These are phyloP conservation scores for Ascocoryne sarcoides DNA, from an alignment of 2,329 filamentous ascomycete species.

Conservation along the genomic window DNA sequence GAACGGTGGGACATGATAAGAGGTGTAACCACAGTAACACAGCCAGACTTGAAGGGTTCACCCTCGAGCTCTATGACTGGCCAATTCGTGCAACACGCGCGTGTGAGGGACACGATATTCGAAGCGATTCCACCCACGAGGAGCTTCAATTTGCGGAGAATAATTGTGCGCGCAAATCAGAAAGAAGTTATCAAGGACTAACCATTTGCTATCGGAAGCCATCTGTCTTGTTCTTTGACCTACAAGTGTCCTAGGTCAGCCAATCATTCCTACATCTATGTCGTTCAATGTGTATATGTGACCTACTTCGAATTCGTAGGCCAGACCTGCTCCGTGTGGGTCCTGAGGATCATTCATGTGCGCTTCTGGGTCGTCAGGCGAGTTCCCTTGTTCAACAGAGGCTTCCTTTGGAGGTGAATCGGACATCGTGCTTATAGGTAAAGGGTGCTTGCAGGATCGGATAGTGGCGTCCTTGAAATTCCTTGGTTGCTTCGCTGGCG, in stretches of 20 bases:
- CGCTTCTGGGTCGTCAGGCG: slow-evolving; percentile 81
- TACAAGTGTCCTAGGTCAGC: slow-evolving; percentile 4
- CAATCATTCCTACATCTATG: slow-evolving; percentile 2
- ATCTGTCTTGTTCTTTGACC: slow-evolving; percentile 85
- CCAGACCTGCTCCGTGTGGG: slow-evolving; percentile 66
- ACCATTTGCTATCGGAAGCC: slow-evolving; percentile 99
- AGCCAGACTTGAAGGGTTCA: slow-evolving; percentile 24
- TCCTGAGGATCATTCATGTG: slow-evolving; percentile 72
- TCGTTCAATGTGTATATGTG: not conserved
- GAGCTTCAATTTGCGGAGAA: slow-evolving; percentile 23
- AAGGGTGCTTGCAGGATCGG: slow-evolving; percentile 4
- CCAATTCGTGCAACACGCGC: slow-evolving; percentile 23
- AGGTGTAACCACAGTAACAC: slow-evolving; percentile 25
- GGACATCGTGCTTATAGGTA: slow-evolving; percentile 67
- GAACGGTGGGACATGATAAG: slow-evolving; percentile 51
- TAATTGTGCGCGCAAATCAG: slow-evolving; percentile 41
- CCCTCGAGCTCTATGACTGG: slow-evolving; percentile 26
- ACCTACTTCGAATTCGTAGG: slow-evolving; percentile 72
- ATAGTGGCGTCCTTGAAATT: slow-evolving; percentile 12
- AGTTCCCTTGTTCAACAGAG: slow-evolving; percentile 79
- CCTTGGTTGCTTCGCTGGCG: slow-evolving; percentile 5
- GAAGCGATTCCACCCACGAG: slow-evolving; percentile 41
- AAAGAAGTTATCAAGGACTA: slow-evolving; percentile 45
- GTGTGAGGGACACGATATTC: slow-evolving; percentile 36
- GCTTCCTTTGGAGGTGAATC: slow-evolving; percentile 89